Percentiles rank a stretch among this genome's conserved stretches.
Conservation (phyloP, 257 asterid species). For the Solanum rostratum region DNA sequence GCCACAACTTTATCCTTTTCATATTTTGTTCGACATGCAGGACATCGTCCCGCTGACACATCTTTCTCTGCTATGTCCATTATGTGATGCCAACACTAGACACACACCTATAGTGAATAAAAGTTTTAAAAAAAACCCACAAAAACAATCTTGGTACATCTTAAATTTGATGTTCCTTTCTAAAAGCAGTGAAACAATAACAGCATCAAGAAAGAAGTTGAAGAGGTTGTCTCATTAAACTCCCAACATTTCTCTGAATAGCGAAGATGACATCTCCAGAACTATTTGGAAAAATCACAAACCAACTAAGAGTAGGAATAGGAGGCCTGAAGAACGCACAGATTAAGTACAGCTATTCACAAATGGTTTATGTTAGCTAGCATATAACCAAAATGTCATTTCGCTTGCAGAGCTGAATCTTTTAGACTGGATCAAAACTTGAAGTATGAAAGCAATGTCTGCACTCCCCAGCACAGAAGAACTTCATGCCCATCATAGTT, state of each 20-base stretch:
- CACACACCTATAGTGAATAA: constrained; percentile 49
- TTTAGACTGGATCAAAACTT: background rate
- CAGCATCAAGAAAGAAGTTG: background rate
- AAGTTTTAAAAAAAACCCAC: background rate
- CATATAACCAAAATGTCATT: background rate
- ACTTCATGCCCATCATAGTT: background rate
- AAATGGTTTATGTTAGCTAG: background rate
- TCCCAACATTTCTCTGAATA: background rate
- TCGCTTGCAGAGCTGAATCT: background rate
- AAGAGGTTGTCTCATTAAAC: background rate
- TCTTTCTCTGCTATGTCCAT: constrained; percentile 96
- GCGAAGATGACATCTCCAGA: background rate
- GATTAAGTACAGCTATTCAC: background rate
- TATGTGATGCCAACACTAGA: constrained; percentile 98
- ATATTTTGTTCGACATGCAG: constrained; percentile 77
- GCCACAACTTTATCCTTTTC: constrained; percentile 84
- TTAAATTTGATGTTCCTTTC: background rate
- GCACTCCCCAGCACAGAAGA: background rate
- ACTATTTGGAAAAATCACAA: background rate
- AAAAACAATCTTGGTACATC: background rate
- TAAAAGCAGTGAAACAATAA: background rate
- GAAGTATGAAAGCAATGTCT: background rate
- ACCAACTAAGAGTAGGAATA: background rate
- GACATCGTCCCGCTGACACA: constrained; percentile 80
- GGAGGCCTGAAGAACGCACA: background rate